Evolutionary conservation across 169 alveolate species (phyloP).

Genomic region (Nephromyces sp.): DNA sequence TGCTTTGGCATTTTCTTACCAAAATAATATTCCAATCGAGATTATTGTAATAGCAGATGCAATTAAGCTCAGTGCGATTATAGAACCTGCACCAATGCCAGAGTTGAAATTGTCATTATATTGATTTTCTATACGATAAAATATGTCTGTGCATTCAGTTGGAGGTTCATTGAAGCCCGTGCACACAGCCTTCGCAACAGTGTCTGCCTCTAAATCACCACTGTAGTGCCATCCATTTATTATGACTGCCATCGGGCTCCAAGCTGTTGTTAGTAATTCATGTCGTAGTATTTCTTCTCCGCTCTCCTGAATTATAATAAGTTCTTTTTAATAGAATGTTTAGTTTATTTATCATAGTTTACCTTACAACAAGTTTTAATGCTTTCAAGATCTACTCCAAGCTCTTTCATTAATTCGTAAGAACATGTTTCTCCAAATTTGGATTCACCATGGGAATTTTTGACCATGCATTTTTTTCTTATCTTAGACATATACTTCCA

Average conservation of each 20-base stretch:
- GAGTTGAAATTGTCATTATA: background rate
- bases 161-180: conserved; percentile 3
- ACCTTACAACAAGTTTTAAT: conserved; percentile 10
- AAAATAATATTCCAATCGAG: background rate
- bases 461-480: background rate
- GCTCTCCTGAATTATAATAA: background rate
- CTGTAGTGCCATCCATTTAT: conserved; percentile 13
- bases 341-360: too few species aligned
- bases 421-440: conserved; percentile 10
- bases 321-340: background rate
- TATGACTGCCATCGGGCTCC: conserved; percentile 12
- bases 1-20: background rate
- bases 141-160: background rate
- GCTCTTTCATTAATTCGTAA: conserved; percentile 3
- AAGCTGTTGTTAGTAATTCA: conserved; percentile 10
- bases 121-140: background rate
- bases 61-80: too few species aligned
- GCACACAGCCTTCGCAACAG: conserved; percentile 14
- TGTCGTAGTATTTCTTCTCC: conserved; percentile 3
- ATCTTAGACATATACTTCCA: conserved; percentile 6
- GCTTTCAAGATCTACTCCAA: background rate
- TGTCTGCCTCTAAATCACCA: conserved; percentile 14
- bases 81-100: background rate
- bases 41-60: too few species aligned
- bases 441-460: background rate